Base-by-base conservation (phyloP, 2,329 filamentous ascomycete species). In the Cladosporium sp. region DNA sequence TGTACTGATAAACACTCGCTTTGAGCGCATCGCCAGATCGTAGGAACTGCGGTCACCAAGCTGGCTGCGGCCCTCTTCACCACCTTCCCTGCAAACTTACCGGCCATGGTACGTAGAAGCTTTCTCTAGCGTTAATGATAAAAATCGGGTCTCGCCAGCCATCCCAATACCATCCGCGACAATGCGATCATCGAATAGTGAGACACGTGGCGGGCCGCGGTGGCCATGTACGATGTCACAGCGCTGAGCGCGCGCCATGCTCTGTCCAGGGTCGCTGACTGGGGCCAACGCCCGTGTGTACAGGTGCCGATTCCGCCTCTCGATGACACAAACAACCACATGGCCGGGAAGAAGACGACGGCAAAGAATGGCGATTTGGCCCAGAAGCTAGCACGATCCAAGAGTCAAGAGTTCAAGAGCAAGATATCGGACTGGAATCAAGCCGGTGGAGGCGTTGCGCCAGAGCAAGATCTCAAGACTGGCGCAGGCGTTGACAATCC, bases 351-450 rank as follows among this genome's bases (percentile, higher is more conserved):
- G 57, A 64, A 62, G 51, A 60, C 58, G 39, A 54, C 62, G 37
- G 58, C 62, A 30, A 62, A 61, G 56, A 61, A 61, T 47, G 61
- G 47, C 51, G 56, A 65, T 34, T 51, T 67, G 7, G 60, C 56
- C 43, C 52, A 52, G 43, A 55, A 56, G 32, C 44, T 67, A 40
- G 63, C 63, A 11, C 58, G 52, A 50, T 57, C 56, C 44, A 57
- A 55, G 36, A 65, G 63, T 53, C 64, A 67, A 53, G 64, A 65
- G 43, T 66, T 65, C 43, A 56, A 54, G 29, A 50, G 56, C 24
- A 67, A 67, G 57, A 65, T 67, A 27, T 54, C 58, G 19, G 63
- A 61, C 9, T 67, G 64, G 64, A 64, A 65, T 30, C 47, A 58
- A 38, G 55, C 56, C 20, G 64, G 61, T 18, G 64, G 60, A 41